Conservation (phyloP, 805 yeast species). For the Metschnikowia drakensbergensis region DNA sequence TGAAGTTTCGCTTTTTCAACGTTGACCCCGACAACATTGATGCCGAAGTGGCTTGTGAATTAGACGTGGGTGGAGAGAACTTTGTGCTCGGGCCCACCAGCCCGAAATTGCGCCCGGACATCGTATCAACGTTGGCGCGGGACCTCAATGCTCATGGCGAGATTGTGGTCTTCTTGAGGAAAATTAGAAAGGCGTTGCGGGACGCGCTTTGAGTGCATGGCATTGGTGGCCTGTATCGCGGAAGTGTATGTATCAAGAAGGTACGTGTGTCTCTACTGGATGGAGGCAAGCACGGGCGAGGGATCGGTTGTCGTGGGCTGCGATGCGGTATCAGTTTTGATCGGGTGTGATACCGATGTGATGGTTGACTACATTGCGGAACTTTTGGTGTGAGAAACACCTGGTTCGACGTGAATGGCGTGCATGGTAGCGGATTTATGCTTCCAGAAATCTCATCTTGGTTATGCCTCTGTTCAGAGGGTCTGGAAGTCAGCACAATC, state of each 20-base stretch:
- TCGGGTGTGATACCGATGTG: too few species aligned
- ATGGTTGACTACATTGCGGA: too few species aligned
- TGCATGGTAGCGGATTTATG: too few species aligned
- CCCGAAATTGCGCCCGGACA: slow-evolving; percentile 13
- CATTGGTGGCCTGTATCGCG: too few species aligned
- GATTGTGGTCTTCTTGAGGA: slow-evolving; percentile 13
- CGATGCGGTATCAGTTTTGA: too few species aligned
- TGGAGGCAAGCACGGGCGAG: too few species aligned
- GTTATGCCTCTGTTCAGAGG: neutral
- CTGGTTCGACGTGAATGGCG: too few species aligned
- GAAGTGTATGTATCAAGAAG: too few species aligned
- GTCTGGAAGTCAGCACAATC: neutral
- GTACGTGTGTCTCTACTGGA: too few species aligned
- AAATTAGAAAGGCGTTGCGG: slow-evolving; percentile 12
- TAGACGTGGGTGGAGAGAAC: slow-evolving; percentile 42
- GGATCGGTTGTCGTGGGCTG: too few species aligned
- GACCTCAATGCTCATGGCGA: slow-evolving; percentile 14
- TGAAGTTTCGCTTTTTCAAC: slow-evolving; percentile 48
- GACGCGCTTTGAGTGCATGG: neutral
- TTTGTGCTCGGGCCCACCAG: slow-evolving; percentile 11
- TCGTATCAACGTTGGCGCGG: slow-evolving; percentile 7
- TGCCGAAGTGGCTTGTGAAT: slow-evolving; percentile 39
- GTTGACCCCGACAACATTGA: slow-evolving; percentile 43
- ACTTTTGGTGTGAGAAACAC: too few species aligned
- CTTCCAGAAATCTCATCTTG: neutral